Percentiles rank a stretch among this genome's conserved stretches.
Conservation (phyloP, 2,329 filamentous ascomycete genomes). For the Cytospora piceae region DNA sequence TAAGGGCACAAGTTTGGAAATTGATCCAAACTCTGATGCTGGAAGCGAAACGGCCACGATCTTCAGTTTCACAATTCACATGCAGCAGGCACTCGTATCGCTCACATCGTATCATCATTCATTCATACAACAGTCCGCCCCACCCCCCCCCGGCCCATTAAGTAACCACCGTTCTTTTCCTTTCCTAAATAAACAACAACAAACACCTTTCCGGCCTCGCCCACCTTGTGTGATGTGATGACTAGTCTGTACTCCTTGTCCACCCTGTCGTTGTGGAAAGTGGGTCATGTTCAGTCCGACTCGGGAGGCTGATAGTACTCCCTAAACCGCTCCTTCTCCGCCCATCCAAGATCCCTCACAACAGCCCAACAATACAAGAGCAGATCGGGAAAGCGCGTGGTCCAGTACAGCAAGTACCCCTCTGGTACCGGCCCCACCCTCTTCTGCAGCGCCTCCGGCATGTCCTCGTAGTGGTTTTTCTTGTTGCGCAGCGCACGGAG, state of each 20-base stretch:
- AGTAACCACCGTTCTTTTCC: not conserved
- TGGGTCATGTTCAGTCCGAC: conserved; percentile 11
- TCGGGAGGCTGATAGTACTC: conserved; percentile 67
- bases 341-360: conserved; percentile 67
- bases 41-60: too few species aligned
- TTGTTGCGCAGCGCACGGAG: conserved; percentile 91
- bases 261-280: not conserved
- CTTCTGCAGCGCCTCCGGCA: conserved; percentile 76
- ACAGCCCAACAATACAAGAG: conserved; percentile 79
- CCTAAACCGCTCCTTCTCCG: conserved; percentile 67
- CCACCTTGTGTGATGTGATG: not conserved
- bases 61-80: too few species aligned
- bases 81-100: not conserved
- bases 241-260: not conserved
- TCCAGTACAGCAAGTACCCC: conserved; percentile 86
- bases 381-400: conserved; percentile 74
- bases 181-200: not conserved
- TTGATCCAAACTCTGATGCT: too few species aligned
- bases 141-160: not conserved
- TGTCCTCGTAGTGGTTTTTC: conserved; percentile 96
- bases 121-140: not conserved
- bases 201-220: not conserved
- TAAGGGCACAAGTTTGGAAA: too few species aligned
- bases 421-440: conserved; percentile 74
- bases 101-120: not conserved